phyloP scores from a whole-genome alignment of 129 eudicot species.

The Centaurea solstitialis region DNA sequence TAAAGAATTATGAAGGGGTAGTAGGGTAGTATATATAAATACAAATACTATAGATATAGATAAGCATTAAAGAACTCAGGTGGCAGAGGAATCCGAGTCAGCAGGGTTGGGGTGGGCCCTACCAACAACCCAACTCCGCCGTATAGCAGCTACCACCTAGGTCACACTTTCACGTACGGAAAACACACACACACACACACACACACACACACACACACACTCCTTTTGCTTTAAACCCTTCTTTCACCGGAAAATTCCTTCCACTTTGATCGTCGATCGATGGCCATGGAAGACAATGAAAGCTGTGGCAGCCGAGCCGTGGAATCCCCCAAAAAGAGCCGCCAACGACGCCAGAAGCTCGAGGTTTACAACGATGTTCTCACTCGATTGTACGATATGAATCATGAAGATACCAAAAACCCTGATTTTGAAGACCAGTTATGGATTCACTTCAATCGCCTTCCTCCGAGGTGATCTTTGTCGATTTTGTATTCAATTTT shows the following conservation, averaged over 20 bases:
- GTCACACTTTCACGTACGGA: conserved; percentile 26
- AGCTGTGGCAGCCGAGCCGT: conserved; percentile 68
- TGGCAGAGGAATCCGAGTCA: conserved; percentile 26
- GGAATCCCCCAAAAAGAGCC: conserved; percentile 46
- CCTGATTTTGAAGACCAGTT: conserved; percentile 71
- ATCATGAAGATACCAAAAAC: conserved; percentile 42
- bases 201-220: neutral
- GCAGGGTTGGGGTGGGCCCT: conserved; percentile 24
- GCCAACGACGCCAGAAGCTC: conserved; percentile 45
- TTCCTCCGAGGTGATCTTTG: conserved; percentile 56
- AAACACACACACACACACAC: neutral
- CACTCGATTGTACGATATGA: conserved; percentile 48
- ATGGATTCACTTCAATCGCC: conserved; percentile 80
- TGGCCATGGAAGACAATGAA: conserved; percentile 74
- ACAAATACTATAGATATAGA: neutral
- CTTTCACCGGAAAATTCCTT: neutral
- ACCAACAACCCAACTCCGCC: conserved; percentile 18
- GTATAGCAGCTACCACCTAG: conserved; percentile 2
- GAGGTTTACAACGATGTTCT: conserved; percentile 68
- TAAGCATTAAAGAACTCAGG: conserved; percentile 22
- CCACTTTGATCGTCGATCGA: conserved; percentile 15
- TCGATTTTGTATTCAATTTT: neutral
- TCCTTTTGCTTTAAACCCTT: neutral
- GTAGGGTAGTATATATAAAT: neutral
- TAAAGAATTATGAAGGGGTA: neutral